A percentile compares a stretch with the other conserved stretches of the same genome.
Evolutionary conservation across 2,329 filamentous ascomycete species (phyloP).

Genomic region (Pseudogymnoascus sp.): DNA sequence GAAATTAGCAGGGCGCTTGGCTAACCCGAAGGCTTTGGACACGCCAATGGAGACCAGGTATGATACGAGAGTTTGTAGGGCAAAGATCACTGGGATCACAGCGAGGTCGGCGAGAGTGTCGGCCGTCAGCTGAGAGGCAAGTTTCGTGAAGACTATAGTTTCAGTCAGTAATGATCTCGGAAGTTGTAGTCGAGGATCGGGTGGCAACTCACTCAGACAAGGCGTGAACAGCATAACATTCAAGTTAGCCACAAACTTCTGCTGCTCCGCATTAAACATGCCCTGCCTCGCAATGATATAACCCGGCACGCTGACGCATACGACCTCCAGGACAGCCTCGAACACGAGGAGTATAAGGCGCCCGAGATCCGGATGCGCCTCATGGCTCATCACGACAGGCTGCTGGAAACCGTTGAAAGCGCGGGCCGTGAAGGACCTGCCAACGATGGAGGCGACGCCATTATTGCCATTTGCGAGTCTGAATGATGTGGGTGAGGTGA

Average conservation of each 20-base stretch:
- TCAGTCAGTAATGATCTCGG: neutral
- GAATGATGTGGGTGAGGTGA: slow-evolving; percentile 40
- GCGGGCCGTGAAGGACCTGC: slow-evolving; percentile 19
- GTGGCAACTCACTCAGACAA: slow-evolving; percentile 65
- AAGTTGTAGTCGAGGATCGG: neutral
- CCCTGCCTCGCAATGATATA: slow-evolving; percentile 86
- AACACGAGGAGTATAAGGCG: slow-evolving; percentile 51
- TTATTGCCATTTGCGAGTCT: slow-evolving; percentile 31
- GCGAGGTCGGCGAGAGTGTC: slow-evolving; percentile 84
- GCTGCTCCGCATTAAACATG: slow-evolving; percentile 90
- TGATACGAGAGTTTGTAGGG: slow-evolving; percentile 79
- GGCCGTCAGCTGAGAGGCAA: slow-evolving; percentile 86
- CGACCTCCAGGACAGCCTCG: slow-evolving; percentile 87
- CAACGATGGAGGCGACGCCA: slow-evolving; percentile 21
- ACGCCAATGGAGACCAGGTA: slow-evolving; percentile 67
- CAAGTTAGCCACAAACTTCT: slow-evolving; percentile 93
- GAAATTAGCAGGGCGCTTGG: slow-evolving; percentile 82
- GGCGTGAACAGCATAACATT: slow-evolving; percentile 96
- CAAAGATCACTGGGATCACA: slow-evolving; percentile 91
- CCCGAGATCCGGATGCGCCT: slow-evolving; percentile 37
- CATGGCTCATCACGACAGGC: slow-evolving; percentile 19
- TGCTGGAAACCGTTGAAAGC: slow-evolving; percentile 17
- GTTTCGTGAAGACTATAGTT: slow-evolving; percentile 78
- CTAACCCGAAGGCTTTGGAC: slow-evolving; percentile 68
- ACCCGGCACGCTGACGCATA: slow-evolving; percentile 88